Evolutionary conservation across 495 filamentous ascomycete genomes (phyloP), one percentile per base, ranked within the genome.

Genomic region (Xylaria intraflava): DNA sequence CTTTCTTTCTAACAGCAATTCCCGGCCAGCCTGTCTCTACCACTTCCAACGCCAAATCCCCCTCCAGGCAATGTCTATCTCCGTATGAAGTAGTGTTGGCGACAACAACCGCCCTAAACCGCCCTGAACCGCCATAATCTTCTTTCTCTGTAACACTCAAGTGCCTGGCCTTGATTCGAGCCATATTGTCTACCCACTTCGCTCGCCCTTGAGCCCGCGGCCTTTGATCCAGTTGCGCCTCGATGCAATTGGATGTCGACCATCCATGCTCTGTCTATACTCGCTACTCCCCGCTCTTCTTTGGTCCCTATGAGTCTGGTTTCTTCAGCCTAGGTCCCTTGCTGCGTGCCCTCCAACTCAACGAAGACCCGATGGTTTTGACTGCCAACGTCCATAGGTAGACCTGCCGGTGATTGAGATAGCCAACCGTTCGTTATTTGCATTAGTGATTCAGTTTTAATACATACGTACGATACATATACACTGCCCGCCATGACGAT

Each of bases 201-300:
- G n/a, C 22, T 22, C 20, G 17, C 38, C 29, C 17, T 31, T 45
- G 33, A 51, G 23, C 39, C 47, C 44, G 42, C 51, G 53, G 36
- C 26, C 39, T 55, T 59, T 55, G 40, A 51, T 51, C 53, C 24
- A 30, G 56, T 64, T 64, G 61, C 63, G 60, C 61, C 53, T 58
- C 50, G 54, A 53, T 58, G 53, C 49, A 60, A 61, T 66, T 66
- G 58, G 61, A 51, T 35, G 16, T 55, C 43, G 40, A 59, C 57
- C 16, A 54, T 54, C 51, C 54, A 60, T 66, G 61, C 56, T 62
- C 46, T 52, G 50, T 31, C 38, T 33, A 53, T 26, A 51, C 30
- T 49, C 53, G 56, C 49, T 51, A 23, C 54, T 40, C 56, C 24
- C 51, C 12, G 26, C 24, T 31, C 23, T 8, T 40, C 27, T 17